These are phyloP conservation scores for Haplographium delicatum DNA, from an alignment of 495 filamentous ascomycete genomes.

Conservation along the genomic window DNA sequence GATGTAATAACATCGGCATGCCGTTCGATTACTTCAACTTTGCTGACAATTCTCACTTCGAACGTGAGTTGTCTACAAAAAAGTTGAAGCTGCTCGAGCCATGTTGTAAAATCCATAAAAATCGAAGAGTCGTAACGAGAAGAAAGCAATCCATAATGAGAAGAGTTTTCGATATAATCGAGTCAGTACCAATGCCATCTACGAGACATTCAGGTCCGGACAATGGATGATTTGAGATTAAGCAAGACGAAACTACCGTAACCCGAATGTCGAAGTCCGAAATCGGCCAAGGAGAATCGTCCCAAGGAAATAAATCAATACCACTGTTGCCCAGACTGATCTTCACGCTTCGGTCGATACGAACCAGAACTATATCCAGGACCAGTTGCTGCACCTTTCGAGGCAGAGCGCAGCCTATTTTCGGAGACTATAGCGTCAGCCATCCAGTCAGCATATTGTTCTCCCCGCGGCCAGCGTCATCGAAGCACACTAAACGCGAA, in stretches of 20 bases:
- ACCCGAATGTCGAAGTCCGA: conserved; percentile 19
- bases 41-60: conserved; percentile 15
- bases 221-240: conserved; percentile 23
- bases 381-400: conserved; percentile 74
- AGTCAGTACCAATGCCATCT: conserved; percentile 15
- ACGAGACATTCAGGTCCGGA: conserved; percentile 14
- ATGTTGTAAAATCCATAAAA: conserved; percentile 22
- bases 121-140: conserved; percentile 20
- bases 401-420: conserved; percentile 93
- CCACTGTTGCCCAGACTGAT: conserved; percentile 51
- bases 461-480: conserved; percentile 73
- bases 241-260: conserved; percentile 24
- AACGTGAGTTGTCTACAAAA: conserved; percentile 19
- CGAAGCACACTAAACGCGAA: conserved; percentile 78
- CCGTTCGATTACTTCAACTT: conserved; percentile 27
- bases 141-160: conserved; percentile 24
- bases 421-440: conserved; percentile 86
- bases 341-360: conserved; percentile 73
- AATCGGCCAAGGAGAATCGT: conserved; percentile 22
- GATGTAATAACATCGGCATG: conserved; percentile 28
- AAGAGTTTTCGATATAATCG: conserved; percentile 20
- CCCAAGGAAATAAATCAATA: conserved; percentile 44
- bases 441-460: conserved; percentile 63
- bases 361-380: conserved; percentile 50
- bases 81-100: conserved; percentile 27